Evolutionary conservation across 257 asterid genomes (phyloP), one percentile per base, ranked within the genome.

Genomic region (Penstemon barbatus): DNA sequence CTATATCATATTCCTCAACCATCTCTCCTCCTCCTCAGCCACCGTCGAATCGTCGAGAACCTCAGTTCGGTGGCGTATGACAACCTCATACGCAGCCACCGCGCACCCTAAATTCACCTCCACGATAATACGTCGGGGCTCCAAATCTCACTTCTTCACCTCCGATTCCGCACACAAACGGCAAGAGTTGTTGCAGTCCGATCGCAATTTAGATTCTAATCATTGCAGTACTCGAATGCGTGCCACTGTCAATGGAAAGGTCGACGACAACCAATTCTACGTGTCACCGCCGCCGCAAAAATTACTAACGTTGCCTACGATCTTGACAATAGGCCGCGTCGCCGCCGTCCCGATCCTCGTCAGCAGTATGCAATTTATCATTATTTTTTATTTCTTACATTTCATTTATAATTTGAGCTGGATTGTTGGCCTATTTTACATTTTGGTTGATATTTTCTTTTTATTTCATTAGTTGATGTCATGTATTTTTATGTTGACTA

Each of bases 271-370:
- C 76, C 61, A 79, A n/a, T 49, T 80, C 11, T 57, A 67, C 39
- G 72, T 44, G 60, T 46, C 70, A 49, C 70, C 76, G 53, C 74
- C 73, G 72, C 71, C 90, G 13, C 51, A 83, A 13, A 91, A 89
- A 77, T 69, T 91, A 70, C 95, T 94, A 77, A 94, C 98, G 0
- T 80, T 94, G 90, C 99, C 99, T 7, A 94, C 97, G 76, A 85
- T 91, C 69, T 76, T 94, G 74, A 94, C 98, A 36, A 81, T 91
- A 63, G 98, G 96, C 69, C 98, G 99, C 51, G 97, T 94, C 15
- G 96, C 88, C 13, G 88, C 95, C 52, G 82, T 91, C 12, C 97
- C 99, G 39, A 79, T 94, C 61, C 87, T 94, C 62, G 86, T 89
- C 49, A 66, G 80, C 82, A 83, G 99, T 94, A 86, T 25, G 95